Evolutionary conservation across 1,284 basidiomycete species (phyloP), one percentile per base, ranked within the genome.

Genomic region (Trametes polyzona): DNA sequence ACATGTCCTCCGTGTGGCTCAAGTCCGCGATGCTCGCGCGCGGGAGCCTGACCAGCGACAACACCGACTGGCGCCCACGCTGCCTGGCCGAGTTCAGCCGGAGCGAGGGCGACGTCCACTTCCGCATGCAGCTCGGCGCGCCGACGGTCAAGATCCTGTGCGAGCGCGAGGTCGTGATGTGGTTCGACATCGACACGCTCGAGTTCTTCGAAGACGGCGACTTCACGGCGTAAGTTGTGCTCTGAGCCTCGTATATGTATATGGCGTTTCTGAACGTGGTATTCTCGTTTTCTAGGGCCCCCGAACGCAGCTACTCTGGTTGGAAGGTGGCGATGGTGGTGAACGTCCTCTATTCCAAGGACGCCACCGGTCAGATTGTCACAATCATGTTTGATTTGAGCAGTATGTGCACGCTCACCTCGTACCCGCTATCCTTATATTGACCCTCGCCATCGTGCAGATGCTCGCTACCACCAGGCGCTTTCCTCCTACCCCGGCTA

Each of bases 321-420:
- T 73, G 70, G 71, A 65, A 65, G 56, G 63, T 74, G 39, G 69
- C 71, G 0, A 53, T 73, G 52, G 58, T 74, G n/a, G 65, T 73
- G 33, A 67, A 70, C 41, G 57, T 72, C 12, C 37, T 64, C 42
- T 59, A 67, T 33, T 55, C 58, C 43, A 62, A 53, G 16, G 61
- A 65, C 37, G 54, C 57, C 14, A 65, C 64, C 1, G 68, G 66
- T 4, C 56, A 59, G 21, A 56, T 65, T 8, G 65, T 57, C 24
- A 65, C 65, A 11, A 64, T 70, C 52, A 57, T 41, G 35, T 59
- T 73, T 26, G 66, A 71, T 29, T 24, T 71, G 12, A 42, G 49
- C 10, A 64, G 70, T 73, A 56, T 51, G 71, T 65, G 2, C 17
- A 19, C 12, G 11, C 14, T 29, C 10, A n/a, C 4, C 6, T 17